Percentiles rank a stretch among this genome's conserved stretches.
Evolutionary conservation across 768 basidiomycete genomes (phyloP).

Genomic region (Omphalotus guepiniiformis): DNA sequence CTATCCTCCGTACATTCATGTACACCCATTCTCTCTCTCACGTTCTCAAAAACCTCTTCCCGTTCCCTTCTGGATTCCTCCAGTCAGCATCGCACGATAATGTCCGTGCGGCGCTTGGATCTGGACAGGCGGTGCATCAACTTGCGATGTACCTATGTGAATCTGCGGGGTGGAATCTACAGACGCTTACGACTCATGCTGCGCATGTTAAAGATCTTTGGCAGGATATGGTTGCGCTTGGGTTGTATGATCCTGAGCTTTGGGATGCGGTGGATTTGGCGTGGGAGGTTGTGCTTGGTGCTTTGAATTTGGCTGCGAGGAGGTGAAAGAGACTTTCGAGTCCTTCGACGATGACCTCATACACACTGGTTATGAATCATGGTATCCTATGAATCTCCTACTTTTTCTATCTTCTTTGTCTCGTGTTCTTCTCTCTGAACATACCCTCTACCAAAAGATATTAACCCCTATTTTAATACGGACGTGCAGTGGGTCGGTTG

Average conservation of each 20-base stretch:
- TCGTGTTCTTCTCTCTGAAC: too few relatives aligned
- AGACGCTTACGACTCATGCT: constrained; percentile 50
- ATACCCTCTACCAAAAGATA: too few relatives aligned
- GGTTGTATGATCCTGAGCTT: constrained; percentile 64
- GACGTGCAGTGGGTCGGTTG: too few relatives aligned
- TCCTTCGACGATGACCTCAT: too few relatives aligned
- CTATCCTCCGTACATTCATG: constrained; percentile 59
- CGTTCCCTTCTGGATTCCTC: constrained; percentile 44
- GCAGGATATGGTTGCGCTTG: constrained; percentile 74
- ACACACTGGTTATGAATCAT: too few relatives aligned
- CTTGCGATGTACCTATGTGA: constrained; percentile 50
- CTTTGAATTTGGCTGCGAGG: constrained; percentile 30
- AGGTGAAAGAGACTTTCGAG: too few relatives aligned
- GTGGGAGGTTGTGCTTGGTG: constrained; percentile 70
- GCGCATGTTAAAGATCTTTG: constrained; percentile 73
- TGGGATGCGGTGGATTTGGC: constrained; percentile 79
- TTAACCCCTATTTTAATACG: too few relatives aligned
- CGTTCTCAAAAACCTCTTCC: constrained; percentile 64
- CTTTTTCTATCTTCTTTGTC: too few relatives aligned
- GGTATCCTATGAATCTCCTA: too few relatives aligned
- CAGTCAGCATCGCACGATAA: constrained; percentile 39
- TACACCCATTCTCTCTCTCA: constrained; percentile 59
- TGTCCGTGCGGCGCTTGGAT: constrained; percentile 40
- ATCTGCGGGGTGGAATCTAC: constrained; percentile 39
- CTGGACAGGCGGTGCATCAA: constrained; percentile 49